A percentile compares a stretch with the other conserved stretches of the same genome.
Evolutionary conservation across 345 rosid species (phyloP).

Genomic region (Salix viminalis): DNA sequence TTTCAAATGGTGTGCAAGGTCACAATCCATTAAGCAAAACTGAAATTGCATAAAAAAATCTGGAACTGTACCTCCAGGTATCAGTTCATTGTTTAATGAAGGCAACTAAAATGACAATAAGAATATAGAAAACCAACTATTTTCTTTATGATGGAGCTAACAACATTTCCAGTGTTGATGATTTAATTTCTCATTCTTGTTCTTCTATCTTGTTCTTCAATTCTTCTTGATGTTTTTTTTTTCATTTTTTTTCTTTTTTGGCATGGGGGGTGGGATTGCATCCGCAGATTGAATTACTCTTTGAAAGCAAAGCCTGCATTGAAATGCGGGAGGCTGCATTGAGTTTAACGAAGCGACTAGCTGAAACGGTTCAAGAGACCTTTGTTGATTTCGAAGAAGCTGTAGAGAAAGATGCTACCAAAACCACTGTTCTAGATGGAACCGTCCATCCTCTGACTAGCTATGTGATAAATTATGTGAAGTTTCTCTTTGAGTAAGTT

Average conservation of each 20-base stretch:
- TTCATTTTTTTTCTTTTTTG: not conserved
- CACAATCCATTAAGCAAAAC: not conserved
- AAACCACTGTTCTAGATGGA: conserved; percentile 91
- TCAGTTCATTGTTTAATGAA: not conserved
- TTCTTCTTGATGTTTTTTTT: not conserved
- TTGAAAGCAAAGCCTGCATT: conserved; percentile 57
- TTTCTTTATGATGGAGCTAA: conserved; percentile 4
- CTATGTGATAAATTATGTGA: conserved; percentile 93
- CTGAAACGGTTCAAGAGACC: conserved; percentile 91
- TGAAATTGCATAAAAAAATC: not conserved
- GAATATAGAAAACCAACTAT: not conserved
- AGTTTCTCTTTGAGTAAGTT: conserved; percentile 91
- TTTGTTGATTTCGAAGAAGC: conserved; percentile 96
- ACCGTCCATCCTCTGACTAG: conserved; percentile 97
- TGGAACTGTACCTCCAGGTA: not conserved
- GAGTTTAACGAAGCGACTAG: conserved; percentile 70
- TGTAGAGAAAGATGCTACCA: conserved; percentile 96
- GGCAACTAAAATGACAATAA: not conserved
- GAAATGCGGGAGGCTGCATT: conserved; percentile 83
- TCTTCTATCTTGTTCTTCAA: not conserved
- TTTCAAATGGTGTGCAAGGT: not conserved
- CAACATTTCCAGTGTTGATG: not conserved
- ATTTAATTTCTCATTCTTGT: not conserved
- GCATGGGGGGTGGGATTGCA: not conserved
- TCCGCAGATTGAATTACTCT: conserved; percentile 55